Conservation (phyloP, 106 monocot species). For the Dioscorea dumetorum region DNA sequence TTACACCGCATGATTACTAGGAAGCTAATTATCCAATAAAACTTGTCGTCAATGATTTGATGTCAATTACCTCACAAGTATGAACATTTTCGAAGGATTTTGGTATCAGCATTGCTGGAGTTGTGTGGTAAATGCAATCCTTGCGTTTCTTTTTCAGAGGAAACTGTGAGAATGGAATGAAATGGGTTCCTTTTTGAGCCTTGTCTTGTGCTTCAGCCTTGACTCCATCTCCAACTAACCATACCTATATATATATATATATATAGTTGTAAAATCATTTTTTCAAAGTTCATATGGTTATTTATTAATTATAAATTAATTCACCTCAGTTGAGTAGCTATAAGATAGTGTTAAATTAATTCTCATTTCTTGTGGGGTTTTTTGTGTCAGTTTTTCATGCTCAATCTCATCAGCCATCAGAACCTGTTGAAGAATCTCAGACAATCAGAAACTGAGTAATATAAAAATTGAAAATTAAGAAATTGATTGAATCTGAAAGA, state of each 20-base stretch:
- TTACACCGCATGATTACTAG: too few relatives aligned
- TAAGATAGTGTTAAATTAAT: constrained; percentile 30
- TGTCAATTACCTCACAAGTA: constrained; percentile 51
- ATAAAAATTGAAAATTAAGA: background rate
- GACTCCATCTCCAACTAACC: constrained; percentile 54
- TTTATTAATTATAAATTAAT: background rate
- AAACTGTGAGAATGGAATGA: constrained; percentile 71
- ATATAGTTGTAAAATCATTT: background rate
- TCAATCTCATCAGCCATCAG: constrained; percentile 19
- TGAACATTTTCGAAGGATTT: constrained; percentile 62
- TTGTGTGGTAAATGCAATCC: constrained; percentile 48
- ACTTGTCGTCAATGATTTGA: background rate
- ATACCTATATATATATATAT: constrained; percentile 26
- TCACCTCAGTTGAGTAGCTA: constrained; percentile 33
- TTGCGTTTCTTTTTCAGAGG: constrained; percentile 27
- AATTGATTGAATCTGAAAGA: background rate
- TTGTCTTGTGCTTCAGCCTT: constrained; percentile 35
- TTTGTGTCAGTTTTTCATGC: constrained; percentile 34
- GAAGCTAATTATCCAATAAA: background rate
- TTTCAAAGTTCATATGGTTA: background rate
- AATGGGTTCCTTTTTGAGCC: constrained; percentile 24
- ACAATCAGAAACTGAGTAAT: background rate
- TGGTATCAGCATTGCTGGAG: constrained; percentile 65
- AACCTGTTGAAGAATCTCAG: constrained; percentile 17
- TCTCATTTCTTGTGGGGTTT: constrained; percentile 21